phyloP scores from a whole-genome alignment of 495 filamentous ascomycete species.

The Aspergillus conjunctus region DNA sequence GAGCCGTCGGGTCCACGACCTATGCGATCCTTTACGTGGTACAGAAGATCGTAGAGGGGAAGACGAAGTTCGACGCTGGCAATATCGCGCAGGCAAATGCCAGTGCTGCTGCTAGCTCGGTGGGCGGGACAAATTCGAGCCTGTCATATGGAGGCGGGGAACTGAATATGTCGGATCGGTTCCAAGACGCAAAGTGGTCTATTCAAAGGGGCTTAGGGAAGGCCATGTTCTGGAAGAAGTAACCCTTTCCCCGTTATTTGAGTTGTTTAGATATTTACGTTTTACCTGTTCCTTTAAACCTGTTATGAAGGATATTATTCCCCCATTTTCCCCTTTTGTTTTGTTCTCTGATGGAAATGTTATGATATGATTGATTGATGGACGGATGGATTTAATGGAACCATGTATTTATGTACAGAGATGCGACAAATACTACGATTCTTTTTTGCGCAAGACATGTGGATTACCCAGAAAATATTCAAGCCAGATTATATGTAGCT shows the following conservation, averaged over 20 bases:
- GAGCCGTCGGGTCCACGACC: constrained; percentile 76
- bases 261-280: constrained; percentile 9
- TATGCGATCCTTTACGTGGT: constrained; percentile 82
- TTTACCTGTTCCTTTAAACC: constrained; percentile 8
- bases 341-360: constrained; percentile 23
- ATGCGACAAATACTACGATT: constrained; percentile 6
- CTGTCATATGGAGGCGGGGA: constrained; percentile 38
- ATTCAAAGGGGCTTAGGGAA: constrained; percentile 39
- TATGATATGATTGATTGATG: constrained; percentile 12
- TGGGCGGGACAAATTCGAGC: constrained; percentile 24
- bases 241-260: constrained; percentile 14
- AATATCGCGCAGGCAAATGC: constrained; percentile 39
- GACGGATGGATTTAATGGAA: constrained; percentile 5
- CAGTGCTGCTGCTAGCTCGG: constrained; percentile 31
- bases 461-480: too few species aligned
- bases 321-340: constrained; percentile 6
- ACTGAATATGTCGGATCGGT: constrained; percentile 39
- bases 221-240: constrained; percentile 52
- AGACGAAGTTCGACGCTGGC: constrained; percentile 62
- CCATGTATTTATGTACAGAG: constrained; percentile 18
- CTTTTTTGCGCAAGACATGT: background rate
- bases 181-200: constrained; percentile 42
- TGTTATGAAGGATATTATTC: constrained; percentile 4
- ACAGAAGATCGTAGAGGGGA: constrained; percentile 82
- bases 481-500: too few species aligned